Evolutionary conservation across 1,139 yeast genomes (phyloP).

Genomic region (Wickerhamomyces sp.): DNA sequence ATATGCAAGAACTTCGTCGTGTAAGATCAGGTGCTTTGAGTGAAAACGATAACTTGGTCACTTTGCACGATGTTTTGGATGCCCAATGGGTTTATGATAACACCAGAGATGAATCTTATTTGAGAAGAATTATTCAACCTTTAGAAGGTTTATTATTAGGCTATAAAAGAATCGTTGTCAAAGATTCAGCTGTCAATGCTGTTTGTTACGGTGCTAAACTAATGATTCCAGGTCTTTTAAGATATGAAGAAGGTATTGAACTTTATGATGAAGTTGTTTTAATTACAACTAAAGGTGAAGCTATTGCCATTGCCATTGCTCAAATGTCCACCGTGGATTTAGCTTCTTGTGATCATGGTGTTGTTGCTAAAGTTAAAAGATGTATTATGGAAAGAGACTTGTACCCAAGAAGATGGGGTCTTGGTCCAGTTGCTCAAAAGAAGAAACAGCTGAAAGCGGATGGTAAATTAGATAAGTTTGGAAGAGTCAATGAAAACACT

Average conservation of each 20-base stretch:
- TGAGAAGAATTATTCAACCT: conserved; percentile 92
- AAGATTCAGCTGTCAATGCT: conserved; percentile 97
- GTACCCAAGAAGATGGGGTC: conserved; percentile 99
- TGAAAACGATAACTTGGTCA: conserved; percentile 88
- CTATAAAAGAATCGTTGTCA: conserved; percentile 94
- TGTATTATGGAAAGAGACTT: conserved; percentile 99
- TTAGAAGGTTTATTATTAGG: conserved; percentile 90
- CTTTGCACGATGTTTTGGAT: conserved; percentile 94
- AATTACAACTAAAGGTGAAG: conserved; percentile 99
- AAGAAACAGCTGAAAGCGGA: conserved; percentile 97
- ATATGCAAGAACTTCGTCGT: conserved; percentile 99
- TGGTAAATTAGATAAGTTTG: conserved; percentile 94
- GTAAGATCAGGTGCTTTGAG: conserved; percentile 95
- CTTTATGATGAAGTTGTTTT: conserved; percentile 96
- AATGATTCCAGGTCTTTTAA: conserved; percentile 96
- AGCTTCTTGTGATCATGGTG: conserved; percentile 96
- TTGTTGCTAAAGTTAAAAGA: conserved; percentile 97
- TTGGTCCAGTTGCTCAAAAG: conserved; percentile 98
- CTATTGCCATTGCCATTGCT: conserved; percentile 96
- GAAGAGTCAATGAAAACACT: conserved; percentile 88
- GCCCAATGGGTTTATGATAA: conserved; percentile 98
- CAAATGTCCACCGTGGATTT: conserved; percentile 98
- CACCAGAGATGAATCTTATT: conserved; percentile 92
- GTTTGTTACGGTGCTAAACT: conserved; percentile 98
- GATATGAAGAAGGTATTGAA: conserved; percentile 98